Base-by-base conservation (phyloP, 164 flowering plant species). In the Stephania japonica region DNA sequence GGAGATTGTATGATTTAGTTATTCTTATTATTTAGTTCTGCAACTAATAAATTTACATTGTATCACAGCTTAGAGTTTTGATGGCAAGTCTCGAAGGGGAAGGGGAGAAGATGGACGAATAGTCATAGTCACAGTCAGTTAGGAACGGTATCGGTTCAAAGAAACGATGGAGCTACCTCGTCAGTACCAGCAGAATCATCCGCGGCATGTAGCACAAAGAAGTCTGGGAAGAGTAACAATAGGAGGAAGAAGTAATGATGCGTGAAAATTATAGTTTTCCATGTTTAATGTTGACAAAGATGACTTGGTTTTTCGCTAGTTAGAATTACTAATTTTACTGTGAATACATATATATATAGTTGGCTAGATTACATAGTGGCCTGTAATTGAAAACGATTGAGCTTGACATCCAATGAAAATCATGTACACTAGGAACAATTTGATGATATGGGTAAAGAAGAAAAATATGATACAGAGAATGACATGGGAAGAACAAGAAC, bases 81-180 rank as follows among this genome's bases (percentile, higher is more conserved):
- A 93, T 88, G 97, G 78, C 70, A 12, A 38, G 26, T 62, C 72
- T 93, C 2, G 98, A 91, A 81, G 79, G 79, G 9, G 91, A 80
- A 27, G 79, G 79, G 9, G 91, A 80, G 42, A 82, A 78, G 65
- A 65, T 85, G 1, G 71, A 78, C 67, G 88, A 91, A 67, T 86
- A 85, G 73, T 32, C 38, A 32, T 3, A 27, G 32, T 27, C 32
- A 27, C 38, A 32, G 38, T 32, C 38, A 32, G 77, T n/a, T n/a
- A n/a, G n/a, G 62, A 44, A 76, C 86, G 0, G 21, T 77, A 6
- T 76, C 87, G 42, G 69, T 77, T 65, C 89, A 87, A 65, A 78
- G 76, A 1, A 80, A 83, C 64, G 88, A 85, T 42, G 86, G 84
- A 10, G 75, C 75, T 69, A 81, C 75, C 21, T 44, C 81, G 68